These are phyloP conservation scores for Malus hybrid DNA, from an alignment of 331 rosid genomes.

Conservation along the genomic window DNA sequence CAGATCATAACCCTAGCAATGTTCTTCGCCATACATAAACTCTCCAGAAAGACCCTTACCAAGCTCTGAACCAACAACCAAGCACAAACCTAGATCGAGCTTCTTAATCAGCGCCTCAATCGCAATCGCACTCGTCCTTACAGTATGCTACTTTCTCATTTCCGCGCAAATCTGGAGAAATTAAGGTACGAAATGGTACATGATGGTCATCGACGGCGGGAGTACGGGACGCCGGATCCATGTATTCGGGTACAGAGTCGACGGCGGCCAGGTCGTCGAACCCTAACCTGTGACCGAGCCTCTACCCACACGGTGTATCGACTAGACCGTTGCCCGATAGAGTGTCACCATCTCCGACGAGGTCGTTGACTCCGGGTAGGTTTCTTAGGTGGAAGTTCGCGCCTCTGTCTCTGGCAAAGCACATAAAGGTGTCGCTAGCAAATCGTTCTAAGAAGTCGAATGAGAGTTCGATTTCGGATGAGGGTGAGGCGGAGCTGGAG, in stretches of 20 bases:
- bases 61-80: conserved; percentile 27
- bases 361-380: conserved; percentile 78
- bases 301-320: conserved; percentile 70
- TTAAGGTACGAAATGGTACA: conserved; percentile 20
- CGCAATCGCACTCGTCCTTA: conserved; percentile 20
- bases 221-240: conserved; percentile 84
- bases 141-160: conserved; percentile 25
- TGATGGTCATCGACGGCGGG: conserved; percentile 77
- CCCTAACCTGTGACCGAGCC: conserved; percentile 89
- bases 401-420: conserved; percentile 92
- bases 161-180: not conserved
- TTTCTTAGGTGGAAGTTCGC: conserved; percentile 69
- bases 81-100: not conserved
- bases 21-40: conserved; percentile 19
- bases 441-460: conserved; percentile 75
- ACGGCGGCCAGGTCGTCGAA: conserved; percentile 60
- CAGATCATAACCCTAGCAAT: conserved; percentile 32
- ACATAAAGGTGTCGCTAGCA: conserved; percentile 70
- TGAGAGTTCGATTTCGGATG: conserved; percentile 87
- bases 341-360: conserved; percentile 84
- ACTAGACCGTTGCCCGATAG: conserved; percentile 65
- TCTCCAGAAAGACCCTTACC: conserved; percentile 20
- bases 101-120: not conserved
- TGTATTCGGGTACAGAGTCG: conserved; percentile 42
- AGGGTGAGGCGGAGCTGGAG: conserved; percentile 53